Percentiles rank a stretch among this genome's conserved stretches.
phyloP scores from a whole-genome alignment of 2,329 filamentous ascomycete genomes.

The Elsinoe perseae region DNA sequence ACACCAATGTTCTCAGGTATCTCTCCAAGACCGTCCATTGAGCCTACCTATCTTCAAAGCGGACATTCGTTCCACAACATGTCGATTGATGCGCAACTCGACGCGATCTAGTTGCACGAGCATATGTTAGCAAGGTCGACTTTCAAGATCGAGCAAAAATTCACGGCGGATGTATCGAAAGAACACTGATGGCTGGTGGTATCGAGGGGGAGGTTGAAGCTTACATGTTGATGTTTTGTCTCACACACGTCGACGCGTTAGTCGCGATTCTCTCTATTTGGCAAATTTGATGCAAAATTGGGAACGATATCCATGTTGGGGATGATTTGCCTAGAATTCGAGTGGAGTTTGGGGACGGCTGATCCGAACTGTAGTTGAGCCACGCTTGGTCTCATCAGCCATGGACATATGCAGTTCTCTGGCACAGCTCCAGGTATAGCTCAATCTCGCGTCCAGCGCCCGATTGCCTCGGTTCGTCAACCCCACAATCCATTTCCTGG shows the following conservation, averaged over 20 bases:
- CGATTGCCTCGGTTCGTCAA: conserved; percentile 11
- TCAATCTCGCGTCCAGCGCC: background rate
- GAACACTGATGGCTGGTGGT: too few relatives aligned
- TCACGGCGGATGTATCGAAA: too few relatives aligned
- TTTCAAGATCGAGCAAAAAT: background rate
- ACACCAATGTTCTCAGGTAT: background rate
- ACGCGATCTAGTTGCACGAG: background rate
- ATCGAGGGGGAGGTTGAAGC: background rate
- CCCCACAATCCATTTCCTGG: conserved; percentile 9
- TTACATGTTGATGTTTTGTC: background rate
- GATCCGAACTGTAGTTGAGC: background rate
- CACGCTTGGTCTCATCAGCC: background rate
- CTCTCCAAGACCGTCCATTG: conserved; percentile 9
- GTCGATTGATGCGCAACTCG: too few relatives aligned
- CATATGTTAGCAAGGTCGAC: background rate
- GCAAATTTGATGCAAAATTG: conserved; percentile 3
- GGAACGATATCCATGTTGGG: background rate
- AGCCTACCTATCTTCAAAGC: background rate
- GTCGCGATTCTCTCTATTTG: background rate
- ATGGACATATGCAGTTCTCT: background rate
- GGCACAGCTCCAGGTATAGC: background rate
- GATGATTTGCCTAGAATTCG: conserved; percentile 1
- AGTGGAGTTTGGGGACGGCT: background rate
- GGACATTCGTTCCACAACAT: too few relatives aligned
- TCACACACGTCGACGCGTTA: background rate